Base-by-base conservation (phyloP, 2,329 filamentous ascomycete species). In the Penicillium sp. region DNA sequence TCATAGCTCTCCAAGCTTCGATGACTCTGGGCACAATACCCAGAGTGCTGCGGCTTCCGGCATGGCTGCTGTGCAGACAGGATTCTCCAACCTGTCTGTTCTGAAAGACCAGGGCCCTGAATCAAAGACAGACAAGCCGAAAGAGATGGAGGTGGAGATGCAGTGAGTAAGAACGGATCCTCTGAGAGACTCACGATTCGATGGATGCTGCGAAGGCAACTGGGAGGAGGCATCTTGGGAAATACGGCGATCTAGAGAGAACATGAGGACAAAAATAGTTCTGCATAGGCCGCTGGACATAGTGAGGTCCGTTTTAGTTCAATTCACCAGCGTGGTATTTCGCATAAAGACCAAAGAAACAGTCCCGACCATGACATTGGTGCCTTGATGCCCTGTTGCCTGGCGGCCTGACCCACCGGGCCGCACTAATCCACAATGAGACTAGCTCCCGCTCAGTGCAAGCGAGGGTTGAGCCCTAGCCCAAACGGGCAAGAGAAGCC, bases 1-100 rank as follows among this genome's bases (percentile, higher is more conserved):
- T 0, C 77, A 85, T 50, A 74, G 79, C 39, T 75, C 76, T 5
- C 64, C 84, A 16, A 76, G 78, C n/a, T 79, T 72, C 46, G 64
- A 69, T 51, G 63, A 59, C 57, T 63, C 61, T 54, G 66, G 57
- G 25, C 65, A 67, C 44, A 61, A 62, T 45, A 48, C 63, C 13
- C 53, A 62, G 3, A 66, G 64, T 56, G 62, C 63, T 33, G 63
- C 67, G 39, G 49, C 68, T 27, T 65, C 67, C 33, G 68, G 69
- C 10, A 68, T 77, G 46, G 67, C 74, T n/a, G 68, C 68, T 45
- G 64, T 80, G 28, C 70, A 74, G n/a, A 69, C 76, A 9, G 72
- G 74, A 0, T 68, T 81, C 40, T 74, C 76, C 6, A 74, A 67
- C n/a, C 52, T 81, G 47, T 69, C 72, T 1, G 64, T 79, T 20